Conservation (phyloP, 208 protist species). For the Wallacemonas collosoma region DNA sequence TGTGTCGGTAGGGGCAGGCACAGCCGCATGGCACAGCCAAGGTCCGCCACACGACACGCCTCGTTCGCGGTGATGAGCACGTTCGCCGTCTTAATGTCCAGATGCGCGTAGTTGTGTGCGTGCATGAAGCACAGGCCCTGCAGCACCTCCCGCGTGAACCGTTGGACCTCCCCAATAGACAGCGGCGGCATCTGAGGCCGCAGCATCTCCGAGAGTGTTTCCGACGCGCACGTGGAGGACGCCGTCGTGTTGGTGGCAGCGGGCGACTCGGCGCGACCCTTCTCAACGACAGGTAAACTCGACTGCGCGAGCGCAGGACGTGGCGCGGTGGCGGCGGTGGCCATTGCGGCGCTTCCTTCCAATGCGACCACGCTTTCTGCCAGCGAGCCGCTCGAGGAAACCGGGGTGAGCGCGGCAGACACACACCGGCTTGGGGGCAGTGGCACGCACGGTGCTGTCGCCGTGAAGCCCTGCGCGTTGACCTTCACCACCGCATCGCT, state of each 20-base stretch:
- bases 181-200: slow-evolving; percentile 53
- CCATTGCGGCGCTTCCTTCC: not conserved
- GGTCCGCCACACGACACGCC: slow-evolving; percentile 90
- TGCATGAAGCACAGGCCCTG: slow-evolving; percentile 84
- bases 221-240: slow-evolving; percentile 27
- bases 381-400: slow-evolving; percentile 3
- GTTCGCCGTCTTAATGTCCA: slow-evolving; percentile 92
- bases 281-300: not conserved
- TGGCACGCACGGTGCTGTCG: not conserved
- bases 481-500: slow-evolving; percentile 13
- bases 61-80: slow-evolving; percentile 76
- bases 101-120: slow-evolving; percentile 79
- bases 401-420: not conserved
- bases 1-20: not conserved
- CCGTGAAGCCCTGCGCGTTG: slow-evolving; percentile 5
- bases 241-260: slow-evolving; percentile 9
- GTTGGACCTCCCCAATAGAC: slow-evolving; percentile 63
- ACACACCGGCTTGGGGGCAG: not conserved
- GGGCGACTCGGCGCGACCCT: not conserved
- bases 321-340: not conserved
- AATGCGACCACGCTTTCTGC: not conserved
- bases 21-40: slow-evolving; percentile 90
- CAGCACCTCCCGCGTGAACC: slow-evolving; percentile 74
- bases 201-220: slow-evolving; percentile 32
- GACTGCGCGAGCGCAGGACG: not conserved